Conservation (phyloP, 495 filamentous ascomycete species). For the Lepidopterella palustris region DNA sequence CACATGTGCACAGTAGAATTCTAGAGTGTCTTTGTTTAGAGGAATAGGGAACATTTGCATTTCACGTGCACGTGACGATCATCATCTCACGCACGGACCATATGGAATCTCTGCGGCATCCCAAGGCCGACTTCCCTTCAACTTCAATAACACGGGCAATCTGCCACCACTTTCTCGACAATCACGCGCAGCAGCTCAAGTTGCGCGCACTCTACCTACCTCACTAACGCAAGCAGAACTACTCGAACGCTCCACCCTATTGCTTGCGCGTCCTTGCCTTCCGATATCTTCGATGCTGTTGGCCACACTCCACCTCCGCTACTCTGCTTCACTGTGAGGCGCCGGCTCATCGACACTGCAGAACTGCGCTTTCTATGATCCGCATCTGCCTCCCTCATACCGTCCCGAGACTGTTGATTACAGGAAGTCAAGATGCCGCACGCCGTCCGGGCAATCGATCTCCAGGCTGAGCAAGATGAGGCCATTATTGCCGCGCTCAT, state of each 20-base stretch:
- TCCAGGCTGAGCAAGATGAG: slow-evolving; percentile 9
- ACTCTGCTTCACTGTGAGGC: neutral
- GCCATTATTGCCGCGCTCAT: slow-evolving; percentile 11
- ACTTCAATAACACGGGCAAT: too few relatives aligned
- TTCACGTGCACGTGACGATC: neutral
- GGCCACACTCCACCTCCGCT: neutral
- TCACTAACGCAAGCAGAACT: neutral
- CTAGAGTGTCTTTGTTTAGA: neutral
- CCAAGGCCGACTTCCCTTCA: neutral
- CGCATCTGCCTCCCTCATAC: too few relatives aligned
- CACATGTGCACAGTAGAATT: too few relatives aligned
- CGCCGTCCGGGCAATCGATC: slow-evolving; percentile 14
- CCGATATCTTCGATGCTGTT: neutral
- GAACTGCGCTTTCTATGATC: too few relatives aligned
- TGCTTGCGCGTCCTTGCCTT: neutral
- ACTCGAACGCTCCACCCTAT: neutral
- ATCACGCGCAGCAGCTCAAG: neutral
- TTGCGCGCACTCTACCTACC: neutral
- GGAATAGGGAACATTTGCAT: too few relatives aligned
- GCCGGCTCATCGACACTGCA: neutral
- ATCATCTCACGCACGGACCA: neutral
- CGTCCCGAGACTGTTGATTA: too few relatives aligned
- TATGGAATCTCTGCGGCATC: neutral
- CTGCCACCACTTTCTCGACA: neutral
- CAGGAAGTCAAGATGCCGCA: slow-evolving; percentile 15